These are phyloP conservation scores for Dryas drummondii DNA, from an alignment of 306 rosid genomes.

Conservation along the genomic window DNA sequence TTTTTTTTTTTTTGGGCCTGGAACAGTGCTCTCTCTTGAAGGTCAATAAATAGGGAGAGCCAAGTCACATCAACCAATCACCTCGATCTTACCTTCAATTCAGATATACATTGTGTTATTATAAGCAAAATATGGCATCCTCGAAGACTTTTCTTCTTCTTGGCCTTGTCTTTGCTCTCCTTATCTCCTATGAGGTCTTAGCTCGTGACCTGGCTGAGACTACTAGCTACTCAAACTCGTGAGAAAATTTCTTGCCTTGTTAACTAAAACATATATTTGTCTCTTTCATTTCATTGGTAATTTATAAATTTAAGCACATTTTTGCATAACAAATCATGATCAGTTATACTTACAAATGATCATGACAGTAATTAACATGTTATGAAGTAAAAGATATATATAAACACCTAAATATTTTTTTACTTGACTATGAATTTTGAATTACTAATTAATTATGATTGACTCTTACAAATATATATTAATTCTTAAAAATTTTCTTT, in stretches of 20 bases:
- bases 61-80: not conserved
- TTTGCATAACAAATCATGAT: no score
- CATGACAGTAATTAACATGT: no score
- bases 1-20: no score
- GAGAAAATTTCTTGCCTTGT: not conserved
- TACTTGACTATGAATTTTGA: no score
- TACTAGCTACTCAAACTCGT: not conserved
- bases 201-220: not conserved
- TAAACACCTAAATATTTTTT: no score
- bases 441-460: no score
- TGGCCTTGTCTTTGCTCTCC: not conserved
- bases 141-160: not conserved
- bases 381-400: no score
- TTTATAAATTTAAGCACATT: no score
- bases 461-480: no score
- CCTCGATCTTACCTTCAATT: not conserved
- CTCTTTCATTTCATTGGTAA: no score
- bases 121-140: not conserved
- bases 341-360: no score
- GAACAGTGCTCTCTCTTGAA: not conserved
- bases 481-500: no score
- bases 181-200: slow-evolving; percentile 5
- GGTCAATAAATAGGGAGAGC: slow-evolving; percentile 11
- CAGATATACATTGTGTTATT: not conserved
- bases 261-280: not conserved